phyloP scores from a whole-genome alignment of 129 eudicot genomes.

The Apium graveolens region DNA sequence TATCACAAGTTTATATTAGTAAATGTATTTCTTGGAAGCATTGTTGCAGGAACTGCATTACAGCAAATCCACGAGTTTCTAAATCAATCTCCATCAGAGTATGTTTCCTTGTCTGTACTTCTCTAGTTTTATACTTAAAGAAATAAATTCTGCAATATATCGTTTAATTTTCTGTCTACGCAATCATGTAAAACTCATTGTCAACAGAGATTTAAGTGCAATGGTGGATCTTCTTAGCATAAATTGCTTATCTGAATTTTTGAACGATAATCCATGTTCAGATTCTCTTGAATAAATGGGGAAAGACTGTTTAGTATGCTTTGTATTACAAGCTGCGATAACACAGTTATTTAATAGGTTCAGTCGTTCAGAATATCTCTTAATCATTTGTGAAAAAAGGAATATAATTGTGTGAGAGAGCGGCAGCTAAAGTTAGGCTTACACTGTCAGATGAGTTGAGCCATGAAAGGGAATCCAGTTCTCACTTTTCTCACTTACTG shows the following conservation, averaged over 20 bases:
- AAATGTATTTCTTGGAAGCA: constrained; percentile 88
- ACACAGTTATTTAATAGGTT: neutral
- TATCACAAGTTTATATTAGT: constrained; percentile 79
- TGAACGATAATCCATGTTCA: neutral
- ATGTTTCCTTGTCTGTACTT: constrained; percentile 22
- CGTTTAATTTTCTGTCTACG: neutral
- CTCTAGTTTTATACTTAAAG: neutral
- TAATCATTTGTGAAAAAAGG: neutral
- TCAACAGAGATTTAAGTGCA: neutral
- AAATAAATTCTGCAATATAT: neutral
- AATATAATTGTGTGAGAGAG: neutral
- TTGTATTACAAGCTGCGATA: neutral
- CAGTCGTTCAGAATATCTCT: neutral
- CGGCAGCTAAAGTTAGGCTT: neutral
- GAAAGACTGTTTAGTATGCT: neutral
- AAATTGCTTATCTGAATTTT: neutral
- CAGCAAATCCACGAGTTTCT: constrained; percentile 70
- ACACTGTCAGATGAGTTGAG: neutral
- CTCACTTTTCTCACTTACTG: neutral
- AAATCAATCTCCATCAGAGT: constrained; percentile 74
- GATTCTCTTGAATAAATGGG: neutral
- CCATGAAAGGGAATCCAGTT: neutral
- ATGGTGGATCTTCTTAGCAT: neutral
- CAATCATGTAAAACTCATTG: neutral
- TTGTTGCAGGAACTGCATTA: constrained; percentile 84